Evolutionary conservation across 2,329 filamentous ascomycete species (phyloP).

Genomic region (Phialophora verrucosa): DNA sequence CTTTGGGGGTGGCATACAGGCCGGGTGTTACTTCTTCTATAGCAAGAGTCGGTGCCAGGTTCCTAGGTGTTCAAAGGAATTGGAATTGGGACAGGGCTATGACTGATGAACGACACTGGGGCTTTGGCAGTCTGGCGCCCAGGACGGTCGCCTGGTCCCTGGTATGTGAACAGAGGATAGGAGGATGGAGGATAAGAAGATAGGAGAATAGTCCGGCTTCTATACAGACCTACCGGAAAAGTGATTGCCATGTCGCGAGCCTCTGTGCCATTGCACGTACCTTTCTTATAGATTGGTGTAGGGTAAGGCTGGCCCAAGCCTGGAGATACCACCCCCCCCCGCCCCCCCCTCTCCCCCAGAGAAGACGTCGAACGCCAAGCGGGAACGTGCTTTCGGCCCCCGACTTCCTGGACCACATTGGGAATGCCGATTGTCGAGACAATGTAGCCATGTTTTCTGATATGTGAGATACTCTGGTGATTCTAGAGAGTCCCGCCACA

Average conservation of each 20-base stretch:
- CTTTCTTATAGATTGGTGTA: not conserved
- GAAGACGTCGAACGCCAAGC: not conserved
- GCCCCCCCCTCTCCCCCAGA: not conserved
- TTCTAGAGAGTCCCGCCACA: slow-evolving; percentile 7
- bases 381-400: slow-evolving; percentile 19
- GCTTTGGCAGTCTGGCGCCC: not conserved
- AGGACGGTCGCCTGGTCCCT: not conserved
- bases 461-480: slow-evolving; percentile 12
- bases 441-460: slow-evolving; percentile 6
- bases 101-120: slow-evolving; percentile 8
- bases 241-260: not conserved
- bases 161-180: not conserved
- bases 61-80: not conserved
- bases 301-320: not conserved
- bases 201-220: not conserved
- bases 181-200: not conserved
- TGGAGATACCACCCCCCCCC: not conserved
- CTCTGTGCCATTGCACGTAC: not conserved
- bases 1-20: not conserved
- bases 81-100: slow-evolving; percentile 1
- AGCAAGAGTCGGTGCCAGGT: not conserved
- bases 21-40: not conserved
- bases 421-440: not conserved
- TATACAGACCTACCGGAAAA: slow-evolving; percentile 1
- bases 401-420: slow-evolving; percentile 7